A percentile compares a stretch with the other conserved stretches of the same genome.
These are phyloP conservation scores for Trypanosomatidae sp. DNA, from an alignment of 208 protist genomes.

Conservation along the genomic window DNA sequence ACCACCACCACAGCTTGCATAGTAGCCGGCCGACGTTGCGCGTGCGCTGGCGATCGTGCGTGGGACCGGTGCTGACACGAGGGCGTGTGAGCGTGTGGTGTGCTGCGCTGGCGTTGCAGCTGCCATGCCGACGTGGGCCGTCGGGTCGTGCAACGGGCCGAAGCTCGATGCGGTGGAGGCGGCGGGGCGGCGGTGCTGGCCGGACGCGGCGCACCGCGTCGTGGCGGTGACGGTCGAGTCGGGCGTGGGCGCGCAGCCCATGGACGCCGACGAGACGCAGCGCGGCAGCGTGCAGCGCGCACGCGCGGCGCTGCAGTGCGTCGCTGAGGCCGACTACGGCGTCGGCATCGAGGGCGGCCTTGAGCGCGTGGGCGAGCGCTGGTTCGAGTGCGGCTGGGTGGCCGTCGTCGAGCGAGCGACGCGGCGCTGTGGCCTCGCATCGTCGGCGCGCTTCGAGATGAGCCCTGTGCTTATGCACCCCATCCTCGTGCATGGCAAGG, in stretches of 20 bases:
- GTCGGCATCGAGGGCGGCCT: conserved; percentile 67
- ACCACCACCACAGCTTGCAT: too few species aligned
- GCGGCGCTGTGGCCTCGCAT: conserved; percentile 36
- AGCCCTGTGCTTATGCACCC: conserved; percentile 38
- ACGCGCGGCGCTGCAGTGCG: conserved; percentile 18
- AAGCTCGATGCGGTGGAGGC: neutral
- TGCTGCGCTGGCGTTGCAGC: too few species aligned
- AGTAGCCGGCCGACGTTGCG: too few species aligned
- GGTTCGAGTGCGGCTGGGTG: conserved; percentile 83
- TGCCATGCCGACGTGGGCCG: neutral
- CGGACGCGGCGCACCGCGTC: conserved; percentile 25
- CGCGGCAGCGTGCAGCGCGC: conserved; percentile 34
- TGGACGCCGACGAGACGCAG: conserved; percentile 60
- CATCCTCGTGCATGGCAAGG: conserved; percentile 57
- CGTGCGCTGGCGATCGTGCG: too few species aligned
- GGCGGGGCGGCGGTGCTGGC: conserved; percentile 19
- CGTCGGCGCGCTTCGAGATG: conserved; percentile 76
- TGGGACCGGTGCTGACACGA: too few species aligned
- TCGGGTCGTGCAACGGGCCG: neutral
- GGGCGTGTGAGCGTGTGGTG: too few species aligned
- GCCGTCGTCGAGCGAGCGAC: conserved; percentile 33
- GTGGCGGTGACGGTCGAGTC: conserved; percentile 21
- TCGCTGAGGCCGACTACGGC: conserved; percentile 44
- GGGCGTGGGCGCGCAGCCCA: conserved; percentile 50
- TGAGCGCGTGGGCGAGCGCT: conserved; percentile 40